Conservation (phyloP, 139 green algal species). For the Chlorella sp. region DNA sequence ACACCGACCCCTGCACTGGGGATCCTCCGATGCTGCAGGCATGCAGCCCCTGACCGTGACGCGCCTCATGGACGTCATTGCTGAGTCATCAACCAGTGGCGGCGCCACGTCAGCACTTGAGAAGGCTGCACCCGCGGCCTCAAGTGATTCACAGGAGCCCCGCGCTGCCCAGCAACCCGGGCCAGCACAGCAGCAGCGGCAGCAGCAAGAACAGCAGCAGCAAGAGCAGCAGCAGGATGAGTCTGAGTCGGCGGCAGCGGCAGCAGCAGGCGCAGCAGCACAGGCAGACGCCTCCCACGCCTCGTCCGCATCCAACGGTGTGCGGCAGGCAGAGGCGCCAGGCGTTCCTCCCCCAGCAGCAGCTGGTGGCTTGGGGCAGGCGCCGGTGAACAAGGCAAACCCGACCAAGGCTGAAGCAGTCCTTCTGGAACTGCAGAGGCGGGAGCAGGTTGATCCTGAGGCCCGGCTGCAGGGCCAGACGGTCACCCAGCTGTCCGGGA, state of each 20-base stretch:
- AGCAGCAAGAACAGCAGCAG: background rate
- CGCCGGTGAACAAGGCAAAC: background rate
- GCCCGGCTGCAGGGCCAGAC: background rate
- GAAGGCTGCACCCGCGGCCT: background rate
- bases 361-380: background rate
- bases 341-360: background rate
- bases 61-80: slow-evolving; percentile 14
- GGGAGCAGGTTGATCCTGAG: background rate
- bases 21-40: slow-evolving; percentile 10
- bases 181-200: background rate
- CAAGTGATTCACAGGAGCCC: background rate
- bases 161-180: background rate
- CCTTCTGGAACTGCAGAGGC: background rate
- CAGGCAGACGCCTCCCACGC: background rate
- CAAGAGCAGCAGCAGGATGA: background rate
- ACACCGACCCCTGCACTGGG: too few relatives aligned
- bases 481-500: background rate
- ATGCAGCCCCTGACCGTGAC: background rate
- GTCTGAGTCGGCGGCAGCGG: background rate
- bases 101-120: background rate
- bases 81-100: background rate
- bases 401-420: too few relatives aligned
- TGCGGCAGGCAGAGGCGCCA: background rate
- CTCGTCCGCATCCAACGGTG: background rate
- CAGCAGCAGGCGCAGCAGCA: background rate